Conservation (phyloP, 2,329 filamentous ascomycete species). For the Penicillium sp. region DNA sequence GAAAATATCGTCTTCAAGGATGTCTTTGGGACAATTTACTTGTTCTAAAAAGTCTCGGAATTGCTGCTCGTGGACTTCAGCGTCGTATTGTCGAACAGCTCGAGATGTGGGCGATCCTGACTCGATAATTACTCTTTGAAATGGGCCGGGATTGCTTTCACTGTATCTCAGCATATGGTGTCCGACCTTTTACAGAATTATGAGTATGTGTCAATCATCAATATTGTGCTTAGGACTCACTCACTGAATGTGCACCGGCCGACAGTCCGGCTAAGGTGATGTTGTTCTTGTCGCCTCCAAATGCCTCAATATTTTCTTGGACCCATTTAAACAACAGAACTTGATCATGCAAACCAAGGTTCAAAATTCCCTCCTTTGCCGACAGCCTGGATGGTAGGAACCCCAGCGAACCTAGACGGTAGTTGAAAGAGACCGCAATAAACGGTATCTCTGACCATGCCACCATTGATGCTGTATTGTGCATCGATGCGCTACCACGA, state of each 20-base stretch:
- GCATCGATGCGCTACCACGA: constrained; percentile 26
- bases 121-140: constrained; percentile 47
- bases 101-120: constrained; percentile 47
- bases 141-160: constrained; percentile 29
- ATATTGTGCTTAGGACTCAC: constrained; percentile 20
- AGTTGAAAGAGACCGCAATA: constrained; percentile 44
- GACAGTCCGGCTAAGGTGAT: constrained; percentile 77
- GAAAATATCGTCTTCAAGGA: constrained; percentile 31
- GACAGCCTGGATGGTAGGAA: constrained; percentile 41
- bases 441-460: constrained; percentile 48
- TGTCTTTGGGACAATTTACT: constrained; percentile 28
- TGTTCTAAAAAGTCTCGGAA: constrained; percentile 40
- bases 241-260: constrained; percentile 44
- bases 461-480: constrained; percentile 61
- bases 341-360: constrained; percentile 70
- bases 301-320: constrained; percentile 58
- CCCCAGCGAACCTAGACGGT: constrained; percentile 53
- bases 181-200: constrained; percentile 50
- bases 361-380: constrained; percentile 30
- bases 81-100: constrained; percentile 41
- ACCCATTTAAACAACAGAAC: constrained; percentile 70
- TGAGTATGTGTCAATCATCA: constrained; percentile 47
- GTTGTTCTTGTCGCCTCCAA: constrained; percentile 62
- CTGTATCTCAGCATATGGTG: constrained; percentile 60
- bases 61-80: constrained; percentile 41